phyloP scores from a whole-genome alignment of 345 rosid species.

The Syzygium grande region DNA sequence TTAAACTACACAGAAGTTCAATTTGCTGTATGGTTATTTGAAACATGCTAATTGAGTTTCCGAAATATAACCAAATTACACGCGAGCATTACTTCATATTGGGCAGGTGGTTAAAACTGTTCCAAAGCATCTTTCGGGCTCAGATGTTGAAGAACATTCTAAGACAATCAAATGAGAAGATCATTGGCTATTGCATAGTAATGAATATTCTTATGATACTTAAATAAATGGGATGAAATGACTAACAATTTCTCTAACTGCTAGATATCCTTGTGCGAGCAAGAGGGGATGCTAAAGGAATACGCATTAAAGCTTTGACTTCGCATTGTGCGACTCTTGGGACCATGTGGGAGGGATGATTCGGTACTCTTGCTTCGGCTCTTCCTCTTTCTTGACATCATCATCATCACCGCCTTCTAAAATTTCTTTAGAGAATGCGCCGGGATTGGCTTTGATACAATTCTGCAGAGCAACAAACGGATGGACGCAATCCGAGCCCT shows the following conservation, averaged over 20 bases:
- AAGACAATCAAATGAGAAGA: neutral
- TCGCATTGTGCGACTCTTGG: slow-evolving; percentile 25
- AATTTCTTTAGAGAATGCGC: slow-evolving; percentile 58
- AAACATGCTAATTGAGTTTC: neutral
- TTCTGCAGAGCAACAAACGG: slow-evolving; percentile 80
- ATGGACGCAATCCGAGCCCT: slow-evolving; percentile 87
- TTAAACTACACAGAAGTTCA: no score
- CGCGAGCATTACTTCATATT: neutral
- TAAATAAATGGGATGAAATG: neutral
- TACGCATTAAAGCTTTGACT: slow-evolving; percentile 19
- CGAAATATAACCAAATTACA: neutral
- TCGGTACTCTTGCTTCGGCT: slow-evolving; percentile 35
- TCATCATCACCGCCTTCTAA: slow-evolving; percentile 22
- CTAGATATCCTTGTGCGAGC: neutral
- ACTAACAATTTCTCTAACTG: neutral
- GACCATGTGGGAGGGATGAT: slow-evolving; percentile 74
- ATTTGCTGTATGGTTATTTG: neutral
- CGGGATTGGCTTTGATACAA: slow-evolving; percentile 71
- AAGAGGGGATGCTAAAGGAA: neutral
- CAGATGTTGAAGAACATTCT: neutral
- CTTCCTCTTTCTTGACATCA: slow-evolving; percentile 34
- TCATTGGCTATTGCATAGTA: neutral
- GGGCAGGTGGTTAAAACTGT: neutral
- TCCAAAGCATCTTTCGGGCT: neutral
- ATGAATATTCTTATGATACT: neutral